phyloP scores from a whole-genome alignment of 1,139 yeast genomes.

The Entelexis sorbosivorans region DNA sequence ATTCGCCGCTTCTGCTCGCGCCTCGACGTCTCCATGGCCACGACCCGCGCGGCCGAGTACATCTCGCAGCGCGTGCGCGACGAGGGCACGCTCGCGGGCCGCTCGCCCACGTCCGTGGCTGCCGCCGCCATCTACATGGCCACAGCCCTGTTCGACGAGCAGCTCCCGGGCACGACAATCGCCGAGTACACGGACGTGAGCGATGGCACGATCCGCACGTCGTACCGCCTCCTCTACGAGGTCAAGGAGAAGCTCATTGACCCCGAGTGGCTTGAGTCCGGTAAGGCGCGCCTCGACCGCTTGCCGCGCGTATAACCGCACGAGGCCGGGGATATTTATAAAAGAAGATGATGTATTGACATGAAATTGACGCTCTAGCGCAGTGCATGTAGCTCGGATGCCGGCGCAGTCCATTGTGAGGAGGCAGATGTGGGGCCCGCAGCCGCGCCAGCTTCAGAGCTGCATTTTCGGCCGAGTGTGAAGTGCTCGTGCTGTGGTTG shows the following conservation, averaged over 20 bases:
- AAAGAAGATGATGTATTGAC: too few species aligned
- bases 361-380: too few species aligned
- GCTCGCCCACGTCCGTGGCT: slow-evolving; percentile 95
- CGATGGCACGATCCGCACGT: slow-evolving; percentile 92
- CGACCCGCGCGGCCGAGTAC: slow-evolving; percentile 86
- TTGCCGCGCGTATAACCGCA: slow-evolving; percentile 39
- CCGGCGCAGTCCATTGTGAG: too few species aligned
- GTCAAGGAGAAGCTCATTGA: slow-evolving; percentile 63
- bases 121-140: slow-evolving; percentile 97
- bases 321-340: not conserved
- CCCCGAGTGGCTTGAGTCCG: slow-evolving; percentile 59
- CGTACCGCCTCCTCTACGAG: slow-evolving; percentile 72
- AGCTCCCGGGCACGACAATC: slow-evolving; percentile 58
- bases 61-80: slow-evolving; percentile 75
- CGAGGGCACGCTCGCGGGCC: slow-evolving; percentile 88
- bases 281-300: slow-evolving; percentile 52
- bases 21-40: slow-evolving; percentile 72
- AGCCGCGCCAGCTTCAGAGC: too few species aligned
- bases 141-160: slow-evolving; percentile 62
- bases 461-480: too few species aligned
- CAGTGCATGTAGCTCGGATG: too few species aligned
- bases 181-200: slow-evolving; percentile 96
- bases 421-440: too few species aligned
- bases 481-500: too few species aligned
- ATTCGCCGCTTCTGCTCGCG: slow-evolving; percentile 95